phyloP scores from a whole-genome alignment of 495 filamentous ascomycete species.

The Massariosphaeria phaeospora region DNA sequence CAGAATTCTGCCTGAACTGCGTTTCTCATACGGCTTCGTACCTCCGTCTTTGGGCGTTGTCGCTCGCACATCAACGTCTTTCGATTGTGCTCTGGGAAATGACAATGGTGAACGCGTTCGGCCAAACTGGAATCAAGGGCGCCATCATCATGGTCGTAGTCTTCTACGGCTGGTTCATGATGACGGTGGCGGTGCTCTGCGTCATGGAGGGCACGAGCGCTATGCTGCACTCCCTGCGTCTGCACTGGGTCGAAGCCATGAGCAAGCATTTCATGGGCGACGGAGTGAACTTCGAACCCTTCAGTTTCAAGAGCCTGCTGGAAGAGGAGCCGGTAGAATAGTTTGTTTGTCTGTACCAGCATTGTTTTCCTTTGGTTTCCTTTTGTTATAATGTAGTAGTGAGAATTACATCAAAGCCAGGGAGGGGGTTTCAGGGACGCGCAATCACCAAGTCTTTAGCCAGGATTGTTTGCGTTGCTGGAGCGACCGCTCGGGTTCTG shows the following conservation, averaged over 20 bases:
- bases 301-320: slow-evolving; percentile 80
- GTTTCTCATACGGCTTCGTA: slow-evolving; percentile 99
- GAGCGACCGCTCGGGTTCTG: not conserved
- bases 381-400: not conserved
- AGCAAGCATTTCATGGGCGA: slow-evolving; percentile 98
- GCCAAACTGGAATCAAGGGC: slow-evolving; percentile 58
- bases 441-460: too few relatives aligned
- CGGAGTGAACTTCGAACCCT: slow-evolving; percentile 83
- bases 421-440: too few relatives aligned
- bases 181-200: slow-evolving; percentile 71
- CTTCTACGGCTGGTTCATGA: slow-evolving; percentile 83
- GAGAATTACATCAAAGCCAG: not conserved
- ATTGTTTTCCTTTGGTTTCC: not conserved
- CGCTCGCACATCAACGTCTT: slow-evolving; percentile 95
- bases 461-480: not conserved
- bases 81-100: slow-evolving; percentile 94
- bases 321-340: slow-evolving; percentile 73
- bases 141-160: slow-evolving; percentile 71
- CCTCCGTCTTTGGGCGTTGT: slow-evolving; percentile 96
- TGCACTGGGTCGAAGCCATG: slow-evolving; percentile 99
- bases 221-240: slow-evolving; percentile 88
- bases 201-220: slow-evolving; percentile 84
- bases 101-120: slow-evolving; percentile 77
- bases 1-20: slow-evolving; percentile 98
- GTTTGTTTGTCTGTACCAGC: too few relatives aligned